Base-by-base conservation (phyloP, 1,139 yeast species). In the Zygoascus meyerae region DNA sequence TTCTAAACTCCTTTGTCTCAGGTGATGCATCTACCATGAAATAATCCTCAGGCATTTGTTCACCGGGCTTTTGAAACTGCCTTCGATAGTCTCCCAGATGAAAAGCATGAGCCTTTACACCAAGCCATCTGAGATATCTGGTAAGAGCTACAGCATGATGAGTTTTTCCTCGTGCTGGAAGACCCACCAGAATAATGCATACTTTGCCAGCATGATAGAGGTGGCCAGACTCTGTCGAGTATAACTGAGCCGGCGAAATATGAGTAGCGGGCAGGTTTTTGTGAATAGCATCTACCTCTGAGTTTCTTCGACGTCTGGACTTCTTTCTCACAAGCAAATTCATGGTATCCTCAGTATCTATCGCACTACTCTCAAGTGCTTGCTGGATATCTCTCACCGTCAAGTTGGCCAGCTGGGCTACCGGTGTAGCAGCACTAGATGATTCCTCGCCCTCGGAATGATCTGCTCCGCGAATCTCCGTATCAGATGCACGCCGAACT, bases 81-180 rank as follows among this genome's bases (percentile, higher is more conserved):
- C 97, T 75, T 57, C 97, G 77, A 63, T 90, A 92, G 63, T 92
- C 95, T 16, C 97, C 95, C 52, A 90, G 77, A 66, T 92, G 98
- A 71, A 89, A 92, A 31, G 87, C 81, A 59, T 86, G 90, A 1
- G 97, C 83, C 59, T 86, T 83, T 21, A 92, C 97, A 5, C 98
- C 99, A 36, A 92, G 72, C 75, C 99, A 92, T 56, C 97, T 75
- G 54, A 94, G 73, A 63, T 90, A 92, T 51, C 98, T 75, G 1
- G 97, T 89, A 52, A 92, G 74, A 10, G 95, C 83, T 21, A 90
- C 97, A 6, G 96, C 84, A 49, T 90, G 74, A 63, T 90, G 92
- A 1, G 98, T 92, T 64, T 92, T 92, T 5, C 98, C 97, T 47
- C 98, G 75, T 1, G 97, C 98, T 1, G 99, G 98, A 52, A 90